Conservation (phyloP, 495 filamentous ascomycete genomes). For the Penicillium turbatum region DNA sequence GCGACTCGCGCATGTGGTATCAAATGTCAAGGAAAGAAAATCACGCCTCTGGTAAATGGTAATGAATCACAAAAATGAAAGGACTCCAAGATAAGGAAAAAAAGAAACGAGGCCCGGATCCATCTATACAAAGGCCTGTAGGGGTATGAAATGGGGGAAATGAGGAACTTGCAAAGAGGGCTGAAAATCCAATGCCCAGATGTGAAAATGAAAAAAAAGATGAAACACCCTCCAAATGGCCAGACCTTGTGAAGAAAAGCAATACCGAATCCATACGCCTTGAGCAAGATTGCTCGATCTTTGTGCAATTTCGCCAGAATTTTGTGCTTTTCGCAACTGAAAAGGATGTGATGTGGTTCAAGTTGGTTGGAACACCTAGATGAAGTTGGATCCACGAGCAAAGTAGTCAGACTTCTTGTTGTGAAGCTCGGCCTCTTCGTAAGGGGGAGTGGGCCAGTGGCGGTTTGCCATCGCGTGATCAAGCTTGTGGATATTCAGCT, state of each 20-base stretch:
- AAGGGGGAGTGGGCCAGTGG: conserved; percentile 95
- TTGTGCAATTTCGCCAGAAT: conserved; percentile 25
- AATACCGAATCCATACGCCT: conserved; percentile 36
- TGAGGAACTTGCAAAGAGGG: conserved; percentile 16
- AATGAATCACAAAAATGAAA: conserved; percentile 23
- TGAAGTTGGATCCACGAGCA: conserved; percentile 53
- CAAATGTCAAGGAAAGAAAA: conserved; percentile 21
- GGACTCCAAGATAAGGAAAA: conserved; percentile 20
- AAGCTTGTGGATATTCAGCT: conserved; percentile 59
- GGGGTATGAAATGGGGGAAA: conserved; percentile 39
- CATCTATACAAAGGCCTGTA: conserved; percentile 42
- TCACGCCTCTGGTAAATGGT: conserved; percentile 18
- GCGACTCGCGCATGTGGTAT: conserved; percentile 41
- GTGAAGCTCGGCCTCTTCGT: conserved; percentile 85
- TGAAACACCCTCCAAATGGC: conserved; percentile 18
- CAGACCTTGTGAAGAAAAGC: conserved; percentile 28
- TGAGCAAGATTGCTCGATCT: conserved; percentile 20
- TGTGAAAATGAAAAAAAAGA: conserved; percentile 16
- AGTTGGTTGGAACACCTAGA: conserved; percentile 29
- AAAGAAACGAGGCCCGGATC: conserved; percentile 38
- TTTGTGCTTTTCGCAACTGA: conserved; percentile 22
- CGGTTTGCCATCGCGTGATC: conserved; percentile 52
- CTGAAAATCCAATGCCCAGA: conserved; percentile 12
- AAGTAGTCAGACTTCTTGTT: conserved; percentile 74
- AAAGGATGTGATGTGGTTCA: conserved; percentile 13